Percentiles rank a stretch among this genome's conserved stretches.
Conservation (phyloP, 1,284 basidiomycete genomes). For the Trichosporon inkin region DNA sequence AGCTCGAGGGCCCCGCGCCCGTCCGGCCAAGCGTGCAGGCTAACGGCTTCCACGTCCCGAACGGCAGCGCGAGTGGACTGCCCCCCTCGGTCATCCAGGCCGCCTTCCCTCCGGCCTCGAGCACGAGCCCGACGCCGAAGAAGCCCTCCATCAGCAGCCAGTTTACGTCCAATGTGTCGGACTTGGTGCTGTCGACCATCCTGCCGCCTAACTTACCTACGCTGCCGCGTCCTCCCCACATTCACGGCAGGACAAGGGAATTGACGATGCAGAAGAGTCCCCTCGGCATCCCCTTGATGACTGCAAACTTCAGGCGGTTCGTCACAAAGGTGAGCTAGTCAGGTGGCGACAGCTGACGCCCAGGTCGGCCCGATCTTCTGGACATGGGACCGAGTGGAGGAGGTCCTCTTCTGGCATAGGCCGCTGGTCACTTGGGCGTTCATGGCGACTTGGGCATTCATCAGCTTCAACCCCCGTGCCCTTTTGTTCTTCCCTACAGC, state of each 20-base stretch:
- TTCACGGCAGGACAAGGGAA: slow-evolving; percentile 23
- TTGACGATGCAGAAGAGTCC: slow-evolving; percentile 44
- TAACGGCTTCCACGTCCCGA: background rate
- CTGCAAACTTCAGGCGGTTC: slow-evolving; percentile 49
- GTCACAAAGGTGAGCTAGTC: slow-evolving; percentile 38
- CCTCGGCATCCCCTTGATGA: slow-evolving; percentile 43
- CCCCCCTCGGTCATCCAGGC: background rate
- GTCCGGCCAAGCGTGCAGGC: background rate
- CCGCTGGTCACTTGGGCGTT: slow-evolving; percentile 49
- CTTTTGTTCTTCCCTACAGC: slow-evolving; percentile 44
- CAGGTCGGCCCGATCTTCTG: slow-evolving; percentile 50
- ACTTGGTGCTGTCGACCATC: slow-evolving; percentile 39
- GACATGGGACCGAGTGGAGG: slow-evolving; percentile 49
- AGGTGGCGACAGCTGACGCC: background rate
- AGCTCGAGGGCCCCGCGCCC: slow-evolving; percentile 4
- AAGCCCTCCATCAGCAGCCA: background rate
- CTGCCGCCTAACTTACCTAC: slow-evolving; percentile 45
- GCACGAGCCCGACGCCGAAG: background rate
- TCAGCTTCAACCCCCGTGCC: slow-evolving; percentile 48
- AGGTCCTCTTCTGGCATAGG: slow-evolving; percentile 51
- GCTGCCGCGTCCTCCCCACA: slow-evolving; percentile 20
- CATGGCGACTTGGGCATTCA: slow-evolving; percentile 46
- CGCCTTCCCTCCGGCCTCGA: background rate
- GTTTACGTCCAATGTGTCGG: slow-evolving; percentile 43
- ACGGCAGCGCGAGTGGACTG: background rate